These are phyloP conservation scores for Penicillium janthinellum DNA, from an alignment of 2,329 filamentous ascomycete genomes.

Conservation along the genomic window DNA sequence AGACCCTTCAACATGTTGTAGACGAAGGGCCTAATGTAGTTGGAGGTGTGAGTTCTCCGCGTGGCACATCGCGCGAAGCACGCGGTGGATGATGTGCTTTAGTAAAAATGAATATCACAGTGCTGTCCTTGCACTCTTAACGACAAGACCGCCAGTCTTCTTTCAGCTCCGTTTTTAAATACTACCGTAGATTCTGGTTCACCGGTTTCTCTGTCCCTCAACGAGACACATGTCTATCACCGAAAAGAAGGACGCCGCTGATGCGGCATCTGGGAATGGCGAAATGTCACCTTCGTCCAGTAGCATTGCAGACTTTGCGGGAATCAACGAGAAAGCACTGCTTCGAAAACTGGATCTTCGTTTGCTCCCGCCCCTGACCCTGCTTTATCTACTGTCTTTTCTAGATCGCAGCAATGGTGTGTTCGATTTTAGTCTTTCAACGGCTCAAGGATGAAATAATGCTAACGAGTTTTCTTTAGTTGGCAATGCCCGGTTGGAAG, in stretches of 20 bases:
- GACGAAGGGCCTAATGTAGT: too few species aligned
- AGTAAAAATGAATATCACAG: not conserved
- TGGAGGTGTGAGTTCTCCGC: not conserved
- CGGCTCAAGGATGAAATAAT: not conserved
- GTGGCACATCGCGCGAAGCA: slow-evolving; percentile 10
- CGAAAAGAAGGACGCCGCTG: slow-evolving; percentile 12
- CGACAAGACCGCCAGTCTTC: not conserved
- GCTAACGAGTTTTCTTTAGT: slow-evolving; percentile 26
- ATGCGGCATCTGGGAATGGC: not conserved
- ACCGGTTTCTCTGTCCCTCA: not conserved
- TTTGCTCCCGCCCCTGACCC: slow-evolving; percentile 47
- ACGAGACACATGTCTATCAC: slow-evolving; percentile 8
- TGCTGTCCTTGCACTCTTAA: not conserved
- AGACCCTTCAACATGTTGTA: not conserved
- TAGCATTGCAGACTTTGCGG: slow-evolving; percentile 23
- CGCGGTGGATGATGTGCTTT: slow-evolving; percentile 9
- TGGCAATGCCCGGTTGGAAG: slow-evolving; percentile 43
- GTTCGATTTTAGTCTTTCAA: not conserved
- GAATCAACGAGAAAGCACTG: slow-evolving; percentile 43
- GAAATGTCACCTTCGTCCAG: slow-evolving; percentile 15
- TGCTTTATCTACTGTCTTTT: slow-evolving; percentile 50
- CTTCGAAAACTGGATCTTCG: slow-evolving; percentile 49
- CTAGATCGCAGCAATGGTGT: slow-evolving; percentile 48
- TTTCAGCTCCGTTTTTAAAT: not conserved
- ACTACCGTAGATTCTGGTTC: not conserved